Evolutionary conservation across 768 basidiomycete species (phyloP), one percentile per base, ranked within the genome.

Genomic region (Wakefieldia striispora): DNA sequence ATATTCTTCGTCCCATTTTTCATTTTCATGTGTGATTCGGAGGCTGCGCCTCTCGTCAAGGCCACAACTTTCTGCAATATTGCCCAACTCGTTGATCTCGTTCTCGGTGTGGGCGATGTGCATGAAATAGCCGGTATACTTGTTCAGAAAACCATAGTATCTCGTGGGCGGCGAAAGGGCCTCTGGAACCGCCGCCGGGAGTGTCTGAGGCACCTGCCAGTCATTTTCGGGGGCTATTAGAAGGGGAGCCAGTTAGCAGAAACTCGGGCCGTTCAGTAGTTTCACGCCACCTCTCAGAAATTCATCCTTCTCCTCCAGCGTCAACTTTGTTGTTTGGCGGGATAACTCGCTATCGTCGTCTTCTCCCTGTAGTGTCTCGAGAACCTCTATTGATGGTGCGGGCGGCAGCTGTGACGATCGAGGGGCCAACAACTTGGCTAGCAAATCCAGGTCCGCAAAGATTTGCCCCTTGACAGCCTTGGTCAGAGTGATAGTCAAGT

Each of bases 1-100:
- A 69, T 92, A 75, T 58, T 91, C 89, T 59, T 82, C 83, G 57
- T 92, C 84, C 79, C 84, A 94, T 67, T 91, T 91, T 26, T 77
- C 73, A 34, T 91, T 74, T 64, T 92, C 91, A 53, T 82, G 83
- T 47, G 70, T 64, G 11, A 81, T 55, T 41, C 89, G 78, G 50
- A 72, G 73, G 36, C 51, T 56, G 24, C 81, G 75, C 33, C 89
- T 77, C 54, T 85, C 82, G 3, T 66, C 62, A 12, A 59, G 66
- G 12, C 72, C 63, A 45, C 78, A 78, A 1, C 62, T 74, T 69
- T 94, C 91, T 13, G 77, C 84, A 52, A 84, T 77, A 16, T 71
- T 43, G 4, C 88, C 89, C 13, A 92, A 75, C 60, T 91, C 89
- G 60, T 91, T 88, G 11, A 91, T 73, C 60, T 92, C 91, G 60